Percentiles rank a stretch among this genome's conserved stretches.
Conservation (phyloP, 306 rosid genomes). For the Oxytropis ochrocephala region DNA sequence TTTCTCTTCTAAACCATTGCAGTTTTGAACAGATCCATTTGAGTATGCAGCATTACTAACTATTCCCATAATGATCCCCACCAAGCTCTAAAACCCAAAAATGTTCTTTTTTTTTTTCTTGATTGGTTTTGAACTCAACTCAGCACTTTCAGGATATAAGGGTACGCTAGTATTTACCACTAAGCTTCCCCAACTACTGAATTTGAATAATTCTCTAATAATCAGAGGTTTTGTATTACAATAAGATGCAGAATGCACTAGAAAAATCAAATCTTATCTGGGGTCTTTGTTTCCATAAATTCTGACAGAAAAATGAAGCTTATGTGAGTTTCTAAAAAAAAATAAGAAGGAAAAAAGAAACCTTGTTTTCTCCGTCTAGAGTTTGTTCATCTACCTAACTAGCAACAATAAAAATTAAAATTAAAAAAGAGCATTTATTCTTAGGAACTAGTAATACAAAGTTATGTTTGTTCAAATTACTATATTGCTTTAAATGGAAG, state of each 20-base stretch:
- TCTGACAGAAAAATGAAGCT: conserved; percentile 16
- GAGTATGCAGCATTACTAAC: conserved; percentile 31
- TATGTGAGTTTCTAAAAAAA: conserved; percentile 8
- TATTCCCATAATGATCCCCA: conserved; percentile 44
- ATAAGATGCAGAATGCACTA: background rate
- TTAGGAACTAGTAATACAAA: conserved; percentile 27
- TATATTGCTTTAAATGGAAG: background rate
- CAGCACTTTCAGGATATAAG: too few species aligned
- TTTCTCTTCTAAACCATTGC: conserved; percentile 58
- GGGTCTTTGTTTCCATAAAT: conserved; percentile 8
- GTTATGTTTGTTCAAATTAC: background rate
- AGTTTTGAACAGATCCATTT: conserved; percentile 54
- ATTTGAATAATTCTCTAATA: background rate
- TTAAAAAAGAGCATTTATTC: background rate
- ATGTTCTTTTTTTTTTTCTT: background rate
- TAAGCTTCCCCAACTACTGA: background rate
- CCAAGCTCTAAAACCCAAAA: conserved; percentile 28
- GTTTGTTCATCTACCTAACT: conserved; percentile 58
- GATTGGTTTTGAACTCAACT: too few species aligned
- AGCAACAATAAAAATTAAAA: background rate
- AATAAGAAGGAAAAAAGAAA: background rate
- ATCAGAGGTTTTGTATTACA: background rate
- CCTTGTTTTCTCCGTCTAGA: conserved; percentile 49
- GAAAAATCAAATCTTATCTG: conserved; percentile 21
- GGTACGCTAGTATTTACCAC: too few species aligned